Conservation (phyloP, 208 protist species). For the Crithidia mellificae region DNA sequence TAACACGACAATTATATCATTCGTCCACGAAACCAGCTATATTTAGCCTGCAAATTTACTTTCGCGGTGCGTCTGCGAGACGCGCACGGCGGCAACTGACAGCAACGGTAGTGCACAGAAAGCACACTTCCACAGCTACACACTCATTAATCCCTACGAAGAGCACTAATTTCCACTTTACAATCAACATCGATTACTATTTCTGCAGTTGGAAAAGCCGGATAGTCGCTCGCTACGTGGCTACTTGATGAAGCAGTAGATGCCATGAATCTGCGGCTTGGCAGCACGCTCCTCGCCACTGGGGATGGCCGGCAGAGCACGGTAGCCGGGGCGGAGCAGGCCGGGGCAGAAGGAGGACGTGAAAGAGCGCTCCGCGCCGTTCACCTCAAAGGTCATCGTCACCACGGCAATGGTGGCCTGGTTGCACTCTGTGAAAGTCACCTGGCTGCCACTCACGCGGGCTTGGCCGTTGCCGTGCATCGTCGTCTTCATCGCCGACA, state of each 20-base stretch:
- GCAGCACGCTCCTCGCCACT: slow-evolving; percentile 43
- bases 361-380: slow-evolving; percentile 61
- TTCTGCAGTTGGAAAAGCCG: too few species aligned
- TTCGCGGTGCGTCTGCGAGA: too few species aligned
- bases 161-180: too few species aligned
- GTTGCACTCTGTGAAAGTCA: slow-evolving; percentile 72
- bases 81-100: too few species aligned
- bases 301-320: slow-evolving; percentile 61
- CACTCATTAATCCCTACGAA: too few species aligned
- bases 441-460: slow-evolving; percentile 50
- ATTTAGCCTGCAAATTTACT: too few species aligned
- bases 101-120: too few species aligned
- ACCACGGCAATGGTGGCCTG: slow-evolving; percentile 69
- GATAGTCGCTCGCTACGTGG: too few species aligned
- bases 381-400: slow-evolving; percentile 72
- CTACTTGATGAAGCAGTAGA: slow-evolving; percentile 72
- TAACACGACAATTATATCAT: neutral
- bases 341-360: slow-evolving; percentile 67
- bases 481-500: slow-evolving; percentile 41
- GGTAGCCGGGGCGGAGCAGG: slow-evolving; percentile 68
- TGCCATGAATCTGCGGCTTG: slow-evolving; percentile 50
- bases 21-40: too few species aligned
- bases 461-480: slow-evolving; percentile 63
- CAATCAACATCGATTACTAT: too few species aligned
- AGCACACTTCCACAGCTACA: too few species aligned